A percentile compares a stretch with the other conserved stretches of the same genome.
Evolutionary conservation across 305 asterid genomes (phyloP).

Genomic region (Stenogyne calaminthoides): DNA sequence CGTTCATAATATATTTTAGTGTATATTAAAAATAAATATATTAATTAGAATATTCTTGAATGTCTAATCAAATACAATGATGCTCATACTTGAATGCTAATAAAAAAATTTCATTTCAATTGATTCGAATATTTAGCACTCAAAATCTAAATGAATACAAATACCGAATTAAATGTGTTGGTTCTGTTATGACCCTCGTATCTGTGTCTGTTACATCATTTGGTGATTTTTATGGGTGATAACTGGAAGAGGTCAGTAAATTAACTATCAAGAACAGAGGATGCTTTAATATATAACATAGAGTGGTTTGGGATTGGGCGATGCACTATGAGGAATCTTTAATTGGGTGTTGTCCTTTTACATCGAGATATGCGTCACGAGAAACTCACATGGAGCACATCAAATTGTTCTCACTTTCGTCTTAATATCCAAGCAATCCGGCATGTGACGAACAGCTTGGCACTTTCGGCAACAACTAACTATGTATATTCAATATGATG

Average conservation of each 20-base stretch:
- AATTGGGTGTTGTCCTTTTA: slow-evolving; percentile 95
- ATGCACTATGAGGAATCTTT: slow-evolving; percentile 99
- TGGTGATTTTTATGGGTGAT: slow-evolving; percentile 64
- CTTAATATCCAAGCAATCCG: slow-evolving; percentile 97
- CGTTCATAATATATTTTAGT: no score
- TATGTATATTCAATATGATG: slow-evolving; percentile 90
- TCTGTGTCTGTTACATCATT: slow-evolving; percentile 11
- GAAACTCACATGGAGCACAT: slow-evolving; percentile 99
- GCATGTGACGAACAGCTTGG: slow-evolving; percentile 99
- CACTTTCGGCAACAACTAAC: slow-evolving; percentile 99
- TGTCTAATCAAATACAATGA: no score
- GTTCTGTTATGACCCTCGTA: neutral
- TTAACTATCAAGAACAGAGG: slow-evolving; percentile 98
- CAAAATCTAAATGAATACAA: no score
- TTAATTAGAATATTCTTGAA: no score
- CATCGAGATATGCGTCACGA: slow-evolving; percentile 98
- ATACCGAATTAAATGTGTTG: no score
- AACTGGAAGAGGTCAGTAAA: slow-evolving; percentile 99
- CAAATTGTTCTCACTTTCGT: slow-evolving; percentile 89
- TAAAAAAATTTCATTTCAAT: no score
- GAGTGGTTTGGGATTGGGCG: slow-evolving; percentile 99
- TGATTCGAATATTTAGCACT: no score
- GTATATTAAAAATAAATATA: no score
- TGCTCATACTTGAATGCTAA: no score
- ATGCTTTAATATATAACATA: slow-evolving; percentile 93